phyloP scores from a whole-genome alignment of 768 basidiomycete species.

The Heimioporus sp. region DNA sequence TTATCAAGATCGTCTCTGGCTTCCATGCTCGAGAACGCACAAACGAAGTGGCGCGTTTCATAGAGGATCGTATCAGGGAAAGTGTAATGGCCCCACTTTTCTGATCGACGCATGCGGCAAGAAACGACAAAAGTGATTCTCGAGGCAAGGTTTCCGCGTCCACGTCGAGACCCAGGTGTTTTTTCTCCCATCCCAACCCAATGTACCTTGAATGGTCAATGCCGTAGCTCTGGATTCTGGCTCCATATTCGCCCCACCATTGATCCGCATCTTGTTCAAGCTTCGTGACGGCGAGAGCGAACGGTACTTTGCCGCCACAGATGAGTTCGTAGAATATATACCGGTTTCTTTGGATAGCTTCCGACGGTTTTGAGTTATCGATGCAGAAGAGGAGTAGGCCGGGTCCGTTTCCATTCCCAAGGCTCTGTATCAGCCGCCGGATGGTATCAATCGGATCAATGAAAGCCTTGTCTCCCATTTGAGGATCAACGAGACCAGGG shows the following conservation, averaged over 20 bases:
- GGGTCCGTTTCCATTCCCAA: slow-evolving; percentile 28
- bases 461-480: slow-evolving; percentile 15
- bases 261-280: slow-evolving; percentile 27
- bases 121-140: slow-evolving; percentile 19
- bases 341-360: slow-evolving; percentile 26
- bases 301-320: slow-evolving; percentile 24
- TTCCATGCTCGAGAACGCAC: slow-evolving; percentile 9
- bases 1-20: slow-evolving; percentile 12
- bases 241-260: slow-evolving; percentile 35
- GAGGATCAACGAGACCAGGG: slow-evolving; percentile 31
- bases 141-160: slow-evolving; percentile 26
- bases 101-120: slow-evolving; percentile 11
- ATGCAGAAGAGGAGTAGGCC: slow-evolving; percentile 31
- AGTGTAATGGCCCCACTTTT: not conserved
- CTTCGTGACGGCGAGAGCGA: slow-evolving; percentile 30
- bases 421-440: slow-evolving; percentile 29
- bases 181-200: slow-evolving; percentile 32
- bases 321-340: slow-evolving; percentile 26
- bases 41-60: slow-evolving; percentile 7
- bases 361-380: slow-evolving; percentile 24
- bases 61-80: slow-evolving; percentile 6
- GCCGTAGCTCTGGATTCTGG: slow-evolving; percentile 10
- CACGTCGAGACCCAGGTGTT: slow-evolving; percentile 13
- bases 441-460: slow-evolving; percentile 22
- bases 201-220: slow-evolving; percentile 26